Base-by-base conservation (phyloP, 345 rosid genomes). In the Salix suchowensis region DNA sequence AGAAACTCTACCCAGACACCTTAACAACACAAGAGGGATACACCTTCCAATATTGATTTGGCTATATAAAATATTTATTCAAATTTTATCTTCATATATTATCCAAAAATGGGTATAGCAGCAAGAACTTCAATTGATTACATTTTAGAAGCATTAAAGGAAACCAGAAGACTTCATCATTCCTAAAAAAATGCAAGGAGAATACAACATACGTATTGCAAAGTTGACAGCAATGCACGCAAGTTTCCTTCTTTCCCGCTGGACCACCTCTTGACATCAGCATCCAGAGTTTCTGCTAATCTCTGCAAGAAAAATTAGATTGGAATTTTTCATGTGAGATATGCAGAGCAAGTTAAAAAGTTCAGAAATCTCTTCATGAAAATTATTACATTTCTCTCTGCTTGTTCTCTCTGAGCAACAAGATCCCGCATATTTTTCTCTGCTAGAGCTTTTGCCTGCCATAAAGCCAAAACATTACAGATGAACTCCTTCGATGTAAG, bases 401-500 rank as follows among this genome's bases (percentile, higher is more conserved):
- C 85, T 85, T 91, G 96, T 82, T 96, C 98, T 81, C 91, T 89
- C 74, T 91, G 99, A 82, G 89, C 94, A 77, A 87, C 81, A 70
- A 91, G 93, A 86, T 96, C 98, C 2, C 97, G 97, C 93, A 84
- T 91, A 73, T 93, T 96, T 87, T 93, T 93, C 86, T 96, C 99
- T 46, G 91, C 98, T 76, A 93, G 82, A 80, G 99, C 97, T 86
- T 93, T 96, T 73, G 96, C 99, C 98, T 93, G 87, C 81, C 77
- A 75, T n/a, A 76, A 44, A 6, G 52, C 76, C 76, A 78, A 66
- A 64, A 83, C 46, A 16, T 44, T 24, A 67, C 54, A 68, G 46
- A 40, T 73, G 60, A 73, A 6, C 70, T 65, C 66, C 67, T 37
- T 48, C 1, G 19, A 64, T 19, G 61, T 68, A 70, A 58, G 32